Evolutionary conservation across 177 flowering plant species (phyloP).

Genomic region (Tripterygium wilfordii): DNA sequence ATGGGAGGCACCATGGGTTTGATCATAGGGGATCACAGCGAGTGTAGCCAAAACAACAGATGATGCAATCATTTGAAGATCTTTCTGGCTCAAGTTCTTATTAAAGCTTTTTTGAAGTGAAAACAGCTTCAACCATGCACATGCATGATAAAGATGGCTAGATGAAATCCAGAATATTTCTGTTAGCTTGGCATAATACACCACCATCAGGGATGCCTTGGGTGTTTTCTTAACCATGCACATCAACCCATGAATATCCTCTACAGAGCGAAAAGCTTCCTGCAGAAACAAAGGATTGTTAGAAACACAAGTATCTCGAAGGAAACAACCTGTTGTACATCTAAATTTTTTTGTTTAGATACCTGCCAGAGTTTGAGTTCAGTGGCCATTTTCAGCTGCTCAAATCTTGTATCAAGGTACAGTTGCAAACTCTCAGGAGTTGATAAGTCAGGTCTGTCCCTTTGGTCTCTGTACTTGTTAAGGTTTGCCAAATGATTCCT

Average conservation of each 20-base stretch:
- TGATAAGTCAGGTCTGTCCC: conserved; percentile 91
- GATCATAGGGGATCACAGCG: conserved; percentile 70
- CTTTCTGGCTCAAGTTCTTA: conserved; percentile 86
- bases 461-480: conserved; percentile 90
- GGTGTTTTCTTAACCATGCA: conserved; percentile 97
- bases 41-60: conserved; percentile 94
- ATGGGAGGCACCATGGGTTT: conserved; percentile 64
- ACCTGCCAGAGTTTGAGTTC: conserved; percentile 99
- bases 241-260: conserved; percentile 93
- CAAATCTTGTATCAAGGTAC: conserved; percentile 94
- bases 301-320: not conserved
- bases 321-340: too few species aligned
- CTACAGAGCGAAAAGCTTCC: conserved; percentile 98
- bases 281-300: too few species aligned
- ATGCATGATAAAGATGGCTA: conserved; percentile 91
- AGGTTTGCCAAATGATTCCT: conserved; percentile 89
- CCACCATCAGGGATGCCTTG: conserved; percentile 82
- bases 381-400: conserved; percentile 94
- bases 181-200: conserved; percentile 86
- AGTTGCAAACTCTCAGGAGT: conserved; percentile 91
- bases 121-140: conserved; percentile 93
- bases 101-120: conserved; percentile 81
- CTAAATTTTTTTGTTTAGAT: not conserved
- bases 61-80: conserved; percentile 89
- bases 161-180: conserved; percentile 83